Base-by-base conservation (phyloP, 164 flowering plant species). In the Vitis amurensis region DNA sequence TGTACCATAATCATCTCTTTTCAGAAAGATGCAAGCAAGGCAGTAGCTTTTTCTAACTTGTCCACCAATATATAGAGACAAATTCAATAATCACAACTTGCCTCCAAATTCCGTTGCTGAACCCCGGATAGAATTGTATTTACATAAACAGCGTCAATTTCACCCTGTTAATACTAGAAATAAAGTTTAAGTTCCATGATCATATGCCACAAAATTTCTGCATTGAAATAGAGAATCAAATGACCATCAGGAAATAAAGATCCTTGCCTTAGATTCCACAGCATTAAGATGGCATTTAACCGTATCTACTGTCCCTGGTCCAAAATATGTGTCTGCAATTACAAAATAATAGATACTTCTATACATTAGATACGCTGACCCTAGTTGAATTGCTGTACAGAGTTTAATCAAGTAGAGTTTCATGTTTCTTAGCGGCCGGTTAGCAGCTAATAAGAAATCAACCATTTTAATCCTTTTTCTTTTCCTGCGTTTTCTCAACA, bases 81-180 rank as follows among this genome's bases (percentile, higher is more conserved):
- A 61, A 37, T 50, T 67, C 49, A 44, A 27, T 12, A 61, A 9
- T 11, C 15, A 55, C 53, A 50, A 81, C 86, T 79, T 83, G 69
- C 99, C 93, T 95, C 99, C 78, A 95, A 79, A 87, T 93, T 95
- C 59, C 99, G 78, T 69, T 90, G 98, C 68, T 93, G 99, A 76
- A 89, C 68, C 27, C 90, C 99, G 9, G 87, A 80, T 67, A 95
- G 80, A 71, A 82, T 85, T 15, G 97, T 68, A 77, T 95, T 95
- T 9, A 95, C 96, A 77, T 93, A 95, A 68, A 95, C 82, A 19
- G 94, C 99, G 83, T 95, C 96, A 48, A 91, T 59, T 61, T 68
- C 89, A 52, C 79, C 92, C 94, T 95, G 84, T 60, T 61, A 78
- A 70, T 63, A 49, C 37, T 2, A 59, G 3, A 49, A 15, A 19